phyloP scores from a whole-genome alignment of 108 stramenopile genomes.

The Mediolabrus comicus region DNA sequence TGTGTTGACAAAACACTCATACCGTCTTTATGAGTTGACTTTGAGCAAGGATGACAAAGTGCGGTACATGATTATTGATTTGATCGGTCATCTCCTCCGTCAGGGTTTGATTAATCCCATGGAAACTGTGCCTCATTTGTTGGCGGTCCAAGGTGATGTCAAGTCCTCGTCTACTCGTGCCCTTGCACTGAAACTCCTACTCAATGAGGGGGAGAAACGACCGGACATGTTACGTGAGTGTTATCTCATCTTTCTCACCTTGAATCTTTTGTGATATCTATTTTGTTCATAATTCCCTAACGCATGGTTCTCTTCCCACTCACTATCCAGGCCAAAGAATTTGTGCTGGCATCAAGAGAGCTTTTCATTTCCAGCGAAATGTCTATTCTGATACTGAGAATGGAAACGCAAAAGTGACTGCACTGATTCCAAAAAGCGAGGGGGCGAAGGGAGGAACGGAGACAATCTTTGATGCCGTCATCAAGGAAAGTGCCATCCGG shows the following conservation, averaged over 20 bases:
- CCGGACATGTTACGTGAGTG: slow-evolving; percentile 74
- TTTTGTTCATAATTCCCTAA: neutral
- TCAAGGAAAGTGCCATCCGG: slow-evolving; percentile 68
- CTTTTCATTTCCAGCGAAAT: slow-evolving; percentile 70
- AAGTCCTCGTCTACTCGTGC: slow-evolving; percentile 66
- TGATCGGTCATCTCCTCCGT: slow-evolving; percentile 79
- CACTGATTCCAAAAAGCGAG: slow-evolving; percentile 51
- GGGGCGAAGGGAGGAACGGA: slow-evolving; percentile 44
- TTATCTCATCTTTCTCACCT: slow-evolving; percentile 25
- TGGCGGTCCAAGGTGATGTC: slow-evolving; percentile 88
- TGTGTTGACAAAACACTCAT: slow-evolving; percentile 70
- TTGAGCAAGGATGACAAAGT: slow-evolving; percentile 54
- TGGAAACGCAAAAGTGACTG: slow-evolving; percentile 44
- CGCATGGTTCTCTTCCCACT: neutral
- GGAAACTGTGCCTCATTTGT: slow-evolving; percentile 76
- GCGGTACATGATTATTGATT: slow-evolving; percentile 64
- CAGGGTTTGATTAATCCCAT: slow-evolving; percentile 93
- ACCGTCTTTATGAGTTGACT: slow-evolving; percentile 75
- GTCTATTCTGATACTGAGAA: slow-evolving; percentile 53
- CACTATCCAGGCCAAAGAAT: slow-evolving; percentile 36
- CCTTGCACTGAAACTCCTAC: slow-evolving; percentile 68
- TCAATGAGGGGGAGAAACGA: slow-evolving; percentile 81
- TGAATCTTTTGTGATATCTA: neutral
- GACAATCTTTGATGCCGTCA: slow-evolving; percentile 82
- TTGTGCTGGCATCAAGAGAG: slow-evolving; percentile 71